Evolutionary conservation across 1,284 basidiomycete genomes (phyloP), one percentile per base, ranked within the genome.

Genomic region (Caloboletus inedulis): DNA sequence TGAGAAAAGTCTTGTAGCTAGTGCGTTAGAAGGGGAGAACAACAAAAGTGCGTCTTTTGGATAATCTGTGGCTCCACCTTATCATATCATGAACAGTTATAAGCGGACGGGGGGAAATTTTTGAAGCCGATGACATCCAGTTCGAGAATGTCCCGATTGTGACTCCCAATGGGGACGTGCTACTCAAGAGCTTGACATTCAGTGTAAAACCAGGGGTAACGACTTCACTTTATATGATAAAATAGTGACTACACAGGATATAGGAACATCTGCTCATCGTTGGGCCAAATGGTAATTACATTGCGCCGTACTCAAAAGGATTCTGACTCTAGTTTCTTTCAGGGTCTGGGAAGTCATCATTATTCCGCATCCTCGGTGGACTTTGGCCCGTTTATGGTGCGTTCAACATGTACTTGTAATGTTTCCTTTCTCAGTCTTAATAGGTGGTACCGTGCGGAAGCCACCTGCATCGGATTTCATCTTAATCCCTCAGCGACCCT

Each of bases 91-190:
- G 23, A 14, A 36, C 30, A 94, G 93, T 97, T 50, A 78, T 98
- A 29, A 78, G 80, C 56, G 84, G 89, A 6, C 81, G 91, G 34
- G 96, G 96, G 3, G 73, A 84, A 59, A 78, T 97, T 35, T 77
- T 92, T 36, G 85, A 91, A 60, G 89, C 90, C 0, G 89, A 94
- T 51, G 88, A 92, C 57, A 97, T 99, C 64, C 79, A 86, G 44
- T 98, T 99, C 62, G 88, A 95, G 62, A 79, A 88, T 54, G 96
- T 99, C 1, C 96, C 96, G 0, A 94, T 99, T 56, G 89, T 98
- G 39, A 95, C 92, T 10, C 96, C 96, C 2, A 98, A 97, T 62
- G 96, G 96, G 12, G 94, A 98, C 64, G 83, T 98, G 18, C 79
- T 99, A 13, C 81, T 99, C 50, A 80, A 78, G 64, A 84, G 78